Evolutionary conservation across 331 rosid genomes (phyloP).

Genomic region (Pyrus hybrid): DNA sequence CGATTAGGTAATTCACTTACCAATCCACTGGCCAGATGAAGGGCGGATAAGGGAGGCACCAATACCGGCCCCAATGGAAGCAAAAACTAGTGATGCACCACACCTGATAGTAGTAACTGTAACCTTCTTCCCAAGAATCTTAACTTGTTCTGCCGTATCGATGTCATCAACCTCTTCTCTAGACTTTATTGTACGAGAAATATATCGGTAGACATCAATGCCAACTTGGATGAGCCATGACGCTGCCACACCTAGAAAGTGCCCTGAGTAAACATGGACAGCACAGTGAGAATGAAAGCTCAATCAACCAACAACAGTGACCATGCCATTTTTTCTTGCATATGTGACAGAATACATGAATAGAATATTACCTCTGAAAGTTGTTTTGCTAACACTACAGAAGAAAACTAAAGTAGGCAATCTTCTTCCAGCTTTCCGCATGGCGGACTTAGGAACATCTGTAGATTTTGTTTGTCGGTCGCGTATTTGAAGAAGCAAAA

Average conservation of each 20-base stretch:
- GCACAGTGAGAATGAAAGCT: slow-evolving; percentile 16
- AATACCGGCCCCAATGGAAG: slow-evolving; percentile 85
- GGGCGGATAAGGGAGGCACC: slow-evolving; percentile 71
- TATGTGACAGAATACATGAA: background rate
- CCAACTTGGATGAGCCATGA: slow-evolving; percentile 77
- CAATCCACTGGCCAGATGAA: slow-evolving; percentile 76
- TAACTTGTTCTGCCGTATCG: slow-evolving; percentile 26
- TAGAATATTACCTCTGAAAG: slow-evolving; percentile 51
- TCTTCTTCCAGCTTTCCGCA: slow-evolving; percentile 56
- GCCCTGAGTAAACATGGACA: slow-evolving; percentile 41
- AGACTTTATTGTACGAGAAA: slow-evolving; percentile 13
- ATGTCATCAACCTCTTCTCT: slow-evolving; percentile 29
- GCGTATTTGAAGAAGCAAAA: background rate
- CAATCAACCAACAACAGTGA: background rate
- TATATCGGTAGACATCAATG: slow-evolving; percentile 48
- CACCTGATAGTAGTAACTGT: slow-evolving; percentile 46
- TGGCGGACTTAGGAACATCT: slow-evolving; percentile 71
- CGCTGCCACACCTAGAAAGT: slow-evolving; percentile 76
- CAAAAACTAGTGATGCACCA: slow-evolving; percentile 59
- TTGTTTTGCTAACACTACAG: slow-evolving; percentile 50
- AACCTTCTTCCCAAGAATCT: slow-evolving; percentile 48
- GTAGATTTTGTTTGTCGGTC: background rate
- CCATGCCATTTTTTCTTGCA: background rate
- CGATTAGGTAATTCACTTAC: slow-evolving; percentile 25
- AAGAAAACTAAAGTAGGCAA: slow-evolving; percentile 49